Base-by-base conservation (phyloP, 352 stramenopile genomes). In the Globisporangium carolinianum region DNA sequence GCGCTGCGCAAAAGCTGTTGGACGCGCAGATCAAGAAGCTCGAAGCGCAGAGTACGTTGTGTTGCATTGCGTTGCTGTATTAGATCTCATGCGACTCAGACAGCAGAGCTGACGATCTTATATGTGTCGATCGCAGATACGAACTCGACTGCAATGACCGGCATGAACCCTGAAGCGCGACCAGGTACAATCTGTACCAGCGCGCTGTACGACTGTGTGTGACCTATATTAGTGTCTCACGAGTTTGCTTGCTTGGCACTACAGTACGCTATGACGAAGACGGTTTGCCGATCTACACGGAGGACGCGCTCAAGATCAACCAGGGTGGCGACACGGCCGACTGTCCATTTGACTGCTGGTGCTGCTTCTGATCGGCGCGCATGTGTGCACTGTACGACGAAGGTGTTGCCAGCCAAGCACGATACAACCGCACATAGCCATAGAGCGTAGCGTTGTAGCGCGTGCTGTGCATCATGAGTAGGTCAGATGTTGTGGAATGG, bases 321-420 rank as follows among this genome's bases (percentile, higher is more conserved):
- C 77, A 92, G 61, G 87, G 87, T 36, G 87, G 86, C 32, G 75
- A 87, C 65, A 93, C 87, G 11, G 79, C 74, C 6, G 86, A 96
- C 62, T 96, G 87, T 47, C 87, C 87, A 0, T 96, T 96, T 55
- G 87, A 96, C 61, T 96, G 87, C 70, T 94, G 87, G 83, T 96
- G 87, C 68, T 96, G 87, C 70, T 96, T 95, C 51, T 96, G 63
- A 58, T 9, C 36, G 51, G 6, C 41, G 15, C n/a, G n/a, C 12
- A 48, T 15, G 39, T 12, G 39, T 11, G 39, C 39, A 43, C 43
- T 14, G 3, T 43, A 43, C 39, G 39, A 43, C 7, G 7, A 43
- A 43, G 4, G 39, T 43, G 39, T 3, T 32, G 24, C 1, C 24
- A 32, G 24, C 3, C 24, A 32, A 32, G 24, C 24, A 32, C 24